phyloP scores from a whole-genome alignment of 2,329 filamentous ascomycete genomes.

The Rhexocercosporidium sp. region DNA sequence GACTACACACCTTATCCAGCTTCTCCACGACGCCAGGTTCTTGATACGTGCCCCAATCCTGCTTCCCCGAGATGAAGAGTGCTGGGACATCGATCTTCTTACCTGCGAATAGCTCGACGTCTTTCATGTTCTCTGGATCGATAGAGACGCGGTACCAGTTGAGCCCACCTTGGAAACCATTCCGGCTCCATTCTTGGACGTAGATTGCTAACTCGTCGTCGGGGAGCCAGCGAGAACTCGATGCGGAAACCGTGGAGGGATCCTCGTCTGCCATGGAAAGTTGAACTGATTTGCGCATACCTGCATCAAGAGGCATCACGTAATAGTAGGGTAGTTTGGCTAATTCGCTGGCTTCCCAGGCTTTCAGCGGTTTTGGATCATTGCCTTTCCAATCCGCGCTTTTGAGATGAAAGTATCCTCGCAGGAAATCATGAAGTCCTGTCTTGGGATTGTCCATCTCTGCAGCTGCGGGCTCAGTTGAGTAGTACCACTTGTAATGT shows the following conservation, averaged over 20 bases:
- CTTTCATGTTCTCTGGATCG: conserved; percentile 51
- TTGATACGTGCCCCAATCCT: conserved; percentile 73
- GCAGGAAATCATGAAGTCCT: conserved; percentile 63
- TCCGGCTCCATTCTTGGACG: conserved; percentile 62
- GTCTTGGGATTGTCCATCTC: conserved; percentile 55
- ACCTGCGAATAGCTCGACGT: conserved; percentile 64
- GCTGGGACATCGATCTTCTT: conserved; percentile 65
- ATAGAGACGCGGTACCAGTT: conserved; percentile 72
- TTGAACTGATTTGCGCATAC: conserved; percentile 64
- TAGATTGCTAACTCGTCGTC: conserved; percentile 65
- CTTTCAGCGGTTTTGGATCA: conserved; percentile 55
- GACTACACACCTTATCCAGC: conserved; percentile 56
- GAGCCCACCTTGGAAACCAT: conserved; percentile 67
- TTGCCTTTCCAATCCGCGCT: conserved; percentile 64
- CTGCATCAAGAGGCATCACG: conserved; percentile 62
- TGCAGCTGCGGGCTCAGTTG: conserved; percentile 50
- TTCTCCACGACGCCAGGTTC: conserved; percentile 67
- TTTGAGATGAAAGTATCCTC: conserved; percentile 73
- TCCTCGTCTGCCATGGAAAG: conserved; percentile 60
- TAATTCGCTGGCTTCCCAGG: conserved; percentile 62
- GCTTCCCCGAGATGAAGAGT: conserved; percentile 63
- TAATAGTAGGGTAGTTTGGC: conserved; percentile 70
- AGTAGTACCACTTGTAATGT: conserved; percentile 74
- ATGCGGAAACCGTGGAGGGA: conserved; percentile 45
- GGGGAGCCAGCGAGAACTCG: conserved; percentile 55